Conservation (phyloP, 73 alveolate species). For the Symbiodinium natans region DNA sequence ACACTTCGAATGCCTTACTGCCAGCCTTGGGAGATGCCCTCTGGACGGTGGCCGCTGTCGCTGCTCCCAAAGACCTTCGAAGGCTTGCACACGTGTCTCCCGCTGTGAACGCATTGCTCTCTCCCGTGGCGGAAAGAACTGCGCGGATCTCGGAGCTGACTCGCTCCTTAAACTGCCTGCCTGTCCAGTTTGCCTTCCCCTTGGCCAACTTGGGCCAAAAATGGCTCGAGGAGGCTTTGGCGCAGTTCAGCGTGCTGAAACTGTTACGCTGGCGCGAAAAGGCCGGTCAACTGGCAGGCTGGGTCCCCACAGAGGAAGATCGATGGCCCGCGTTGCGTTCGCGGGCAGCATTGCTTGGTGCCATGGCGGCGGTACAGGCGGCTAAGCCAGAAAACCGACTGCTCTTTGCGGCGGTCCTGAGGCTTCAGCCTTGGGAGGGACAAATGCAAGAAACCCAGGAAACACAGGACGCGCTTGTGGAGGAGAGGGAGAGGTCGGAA, state of each 20-base stretch:
- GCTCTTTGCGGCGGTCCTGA: constrained; percentile 8
- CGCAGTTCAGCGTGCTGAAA: not conserved
- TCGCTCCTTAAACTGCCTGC: not conserved
- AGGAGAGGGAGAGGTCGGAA: not conserved
- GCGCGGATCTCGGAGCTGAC: constrained; percentile 14
- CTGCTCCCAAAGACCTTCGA: not conserved
- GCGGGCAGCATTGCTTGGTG: not conserved
- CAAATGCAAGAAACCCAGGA: not conserved
- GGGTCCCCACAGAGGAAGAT: constrained; percentile 10
- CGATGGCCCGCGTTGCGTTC: not conserved
- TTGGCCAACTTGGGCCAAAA: constrained; percentile 15
- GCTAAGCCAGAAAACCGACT: not conserved
- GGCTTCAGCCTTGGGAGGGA: not conserved
- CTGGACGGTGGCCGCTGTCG: not conserved
- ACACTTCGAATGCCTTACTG: not conserved
- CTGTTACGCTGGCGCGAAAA: constrained; percentile 2
- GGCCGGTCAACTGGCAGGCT: constrained; percentile 9
- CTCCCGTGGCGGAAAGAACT: not conserved
- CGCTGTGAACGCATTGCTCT: not conserved
- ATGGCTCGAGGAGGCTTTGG: constrained; percentile 1
- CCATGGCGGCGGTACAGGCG: not conserved
- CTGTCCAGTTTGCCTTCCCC: not conserved
- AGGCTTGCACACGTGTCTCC: constrained; percentile 10
- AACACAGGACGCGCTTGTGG: not conserved
- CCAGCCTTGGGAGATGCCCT: constrained; percentile 11